Conservation (phyloP, 306 rosid genomes). For the Cucurbita maxima region DNA sequence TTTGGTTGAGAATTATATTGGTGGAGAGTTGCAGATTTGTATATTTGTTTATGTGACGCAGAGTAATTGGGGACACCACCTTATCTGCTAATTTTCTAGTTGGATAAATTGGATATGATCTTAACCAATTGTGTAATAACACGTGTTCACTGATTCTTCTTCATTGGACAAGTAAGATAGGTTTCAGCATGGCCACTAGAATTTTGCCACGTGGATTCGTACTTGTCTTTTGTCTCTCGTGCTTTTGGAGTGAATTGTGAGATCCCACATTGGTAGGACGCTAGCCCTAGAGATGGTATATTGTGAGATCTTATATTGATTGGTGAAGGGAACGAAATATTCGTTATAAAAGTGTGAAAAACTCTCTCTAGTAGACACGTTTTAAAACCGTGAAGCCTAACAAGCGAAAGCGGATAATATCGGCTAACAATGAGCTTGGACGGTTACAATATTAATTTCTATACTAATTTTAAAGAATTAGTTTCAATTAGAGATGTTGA, state of each 20-base stretch:
- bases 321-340: too few species aligned
- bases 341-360: too few species aligned
- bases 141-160: background rate
- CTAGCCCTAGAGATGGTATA: too few species aligned
- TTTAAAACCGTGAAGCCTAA: too few species aligned
- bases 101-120: slow-evolving; percentile 54
- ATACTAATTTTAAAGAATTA: too few species aligned
- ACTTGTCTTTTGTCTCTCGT: background rate
- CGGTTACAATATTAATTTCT: too few species aligned
- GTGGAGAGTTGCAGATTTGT: background rate
- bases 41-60: slow-evolving; percentile 38
- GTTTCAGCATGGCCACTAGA: slow-evolving; percentile 24
- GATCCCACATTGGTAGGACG: too few species aligned
- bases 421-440: too few species aligned
- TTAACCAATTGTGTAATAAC: slow-evolving; percentile 20
- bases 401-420: too few species aligned
- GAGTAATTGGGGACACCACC: slow-evolving; percentile 19
- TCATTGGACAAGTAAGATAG: slow-evolving; percentile 40
- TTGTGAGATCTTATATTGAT: too few species aligned
- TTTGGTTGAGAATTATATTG: background rate
- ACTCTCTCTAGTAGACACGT: too few species aligned
- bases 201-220: slow-evolving; percentile 28
- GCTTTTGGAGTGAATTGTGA: background rate
- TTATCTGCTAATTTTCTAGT: slow-evolving; percentile 52
- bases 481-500: too few species aligned